Evolutionary conservation across 2,329 filamentous ascomycete genomes (phyloP), one percentile per base, ranked within the genome.

Genomic region (Sporothrix brunneoviolacea): DNA sequence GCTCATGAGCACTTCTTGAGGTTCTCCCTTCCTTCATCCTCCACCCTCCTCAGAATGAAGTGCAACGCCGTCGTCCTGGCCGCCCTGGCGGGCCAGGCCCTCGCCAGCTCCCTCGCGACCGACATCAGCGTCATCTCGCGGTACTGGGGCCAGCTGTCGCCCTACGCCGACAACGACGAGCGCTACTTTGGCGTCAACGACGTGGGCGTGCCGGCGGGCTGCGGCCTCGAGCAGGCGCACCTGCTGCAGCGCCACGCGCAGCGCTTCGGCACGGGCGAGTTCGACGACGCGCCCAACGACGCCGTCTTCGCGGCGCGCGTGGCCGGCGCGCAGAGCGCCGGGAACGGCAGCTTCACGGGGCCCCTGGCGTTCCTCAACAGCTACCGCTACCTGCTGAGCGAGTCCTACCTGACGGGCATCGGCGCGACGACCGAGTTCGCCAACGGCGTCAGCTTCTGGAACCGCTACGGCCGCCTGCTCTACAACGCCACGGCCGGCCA

Each of bases 171-270:
- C 59, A 76, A 76, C 50, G 55, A 63, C 3, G 70, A 69, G 16
- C 54, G 65, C 46, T 59, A 63, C 46, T 77, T 76, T 55, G 75
- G 75, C 28, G 70, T 79, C 13, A 53, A 66, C 4, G 64, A 72
- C 48, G 65, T 72, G 27, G 72, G 71, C 4, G 60, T 75, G 8
- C 77, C 77, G 1, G 63, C 70, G 41, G 74, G 74, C n/a, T 80
- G 77, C 62, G 75, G 78, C 59, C 63, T 80, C 49, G 72, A 75
- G 52, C 74, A 79, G 59, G 74, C 68, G 1, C 75, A 79, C 55
- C 64, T 70, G 6, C 66, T 81, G 15, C 76, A 80, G 58, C 69
- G 77, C 24, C 77, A 80, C 60, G 73, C 74, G 1, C 66, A 80
- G 53, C 69, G 77, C 21, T 79, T 76, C 38, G 73, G 64, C 12